Base-by-base conservation (phyloP, 2,329 filamentous ascomycete genomes). In the Trichoderma sp. region DNA sequence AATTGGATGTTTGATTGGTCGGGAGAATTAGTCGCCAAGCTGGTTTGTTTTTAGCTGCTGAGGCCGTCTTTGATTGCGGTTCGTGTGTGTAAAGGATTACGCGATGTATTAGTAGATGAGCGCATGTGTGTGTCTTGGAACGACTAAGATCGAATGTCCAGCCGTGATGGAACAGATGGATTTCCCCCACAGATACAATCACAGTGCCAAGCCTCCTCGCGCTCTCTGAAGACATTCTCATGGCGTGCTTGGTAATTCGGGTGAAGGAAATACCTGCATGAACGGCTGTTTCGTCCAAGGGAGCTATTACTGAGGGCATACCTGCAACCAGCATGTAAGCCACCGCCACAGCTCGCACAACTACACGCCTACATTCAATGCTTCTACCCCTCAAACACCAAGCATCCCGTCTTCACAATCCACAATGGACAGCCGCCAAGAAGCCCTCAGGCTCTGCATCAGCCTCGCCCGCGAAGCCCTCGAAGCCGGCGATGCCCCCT, bases 401-500 rank as follows among this genome's bases (percentile, higher is more conserved):
- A 12, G 1, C 9, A 8, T 50, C 52, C 17, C 8, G 4, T 34
- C 37, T 25, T 17, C 19, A 35, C 15, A 22, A 19, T 6, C 22
- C 22, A 13, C 2, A 35, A 67, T 67, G 65, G 58, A 29, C 35
- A 57, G 9, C 58, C 19, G 19, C 22, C 56, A 60, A 35, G 35
- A 59, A 48, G 57, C 35, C n/a, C 50, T 67, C 15, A 39, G 53
- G 8, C 59, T 68, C 27, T 61, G 57, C 53, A 29, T 68, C 19
- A 52, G 15, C n/a, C 67, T 64, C 45, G 78, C 78, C 56, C 70
- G 73, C 6, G 76, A 80, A 67, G 77, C 78, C n/a, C 72, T 79
- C 32, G 70, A 77, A 25, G 77, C 78, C 4, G 78, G 78, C 53
- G 76, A 80, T 61, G 72, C 72, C 22, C 78, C 78, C 13, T 80